Evolutionary conservation across 2,329 filamentous ascomycete genomes (phyloP), one percentile per base, ranked within the genome.

Genomic region (Lithohypha guttulata): DNA sequence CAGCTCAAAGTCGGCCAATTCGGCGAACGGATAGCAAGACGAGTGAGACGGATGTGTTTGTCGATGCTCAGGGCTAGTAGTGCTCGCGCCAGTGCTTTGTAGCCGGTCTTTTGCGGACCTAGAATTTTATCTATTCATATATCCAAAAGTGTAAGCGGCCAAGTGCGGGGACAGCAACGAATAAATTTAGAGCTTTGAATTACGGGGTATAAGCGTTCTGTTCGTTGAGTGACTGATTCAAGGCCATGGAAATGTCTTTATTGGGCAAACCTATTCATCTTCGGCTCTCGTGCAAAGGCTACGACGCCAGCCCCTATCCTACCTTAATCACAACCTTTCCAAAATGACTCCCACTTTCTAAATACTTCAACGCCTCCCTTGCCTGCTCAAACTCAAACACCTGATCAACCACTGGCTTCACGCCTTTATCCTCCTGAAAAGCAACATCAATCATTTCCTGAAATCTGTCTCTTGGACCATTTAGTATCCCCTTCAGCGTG

Each of bases 401-500:
- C 2, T 42, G 52, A 43, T 66, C 61, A 17, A 66, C 56, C 8
- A 64, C 58, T 1, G 60, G 60, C 7, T 47, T 52, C 15, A 63
- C 53, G 34, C 51, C 41, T 13, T 58, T 54, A 37, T 43, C 43
- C 36, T 60, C 55, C 20, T 57, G 59, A 45, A 61, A 62, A 1
- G 28, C 41, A 8, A 57, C 33, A 11, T 30, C 27, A 6, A 49
- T 22, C 55, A 61, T 56, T 39, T 62, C 59, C 45, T 63, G 58
- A 25, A 63, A 70, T 27, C 67, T 59, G 45, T 75, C 71, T 46
- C 65, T 67, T 0, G 77, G 75, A 0, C 77, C 78, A 53, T 80
- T 79, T 19, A 80, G 50, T 5, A 81, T 69, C 0, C 78, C 70
- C 53, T 71, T 72, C 6, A 74, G 51, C 2, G 69, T 73, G 1